Evolutionary conservation across 2,329 filamentous ascomycete species (phyloP).

Genomic region (Ustulina deusta): DNA sequence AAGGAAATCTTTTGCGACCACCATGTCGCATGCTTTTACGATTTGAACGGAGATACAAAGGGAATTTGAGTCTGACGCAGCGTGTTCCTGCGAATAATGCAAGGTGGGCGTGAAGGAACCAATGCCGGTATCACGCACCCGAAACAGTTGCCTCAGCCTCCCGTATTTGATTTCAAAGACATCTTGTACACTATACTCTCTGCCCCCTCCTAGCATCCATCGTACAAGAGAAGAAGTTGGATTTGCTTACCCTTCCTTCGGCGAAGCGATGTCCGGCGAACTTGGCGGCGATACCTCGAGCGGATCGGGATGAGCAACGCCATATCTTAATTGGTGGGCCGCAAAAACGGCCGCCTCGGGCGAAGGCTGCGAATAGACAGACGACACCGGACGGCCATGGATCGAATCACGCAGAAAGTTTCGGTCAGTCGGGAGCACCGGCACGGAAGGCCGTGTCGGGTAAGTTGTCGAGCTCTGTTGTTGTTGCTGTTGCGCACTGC

Average conservation of each 20-base stretch:
- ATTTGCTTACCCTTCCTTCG: constrained; percentile 57
- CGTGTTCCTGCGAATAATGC: not conserved
- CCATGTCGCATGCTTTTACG: not conserved
- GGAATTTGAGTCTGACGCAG: not conserved
- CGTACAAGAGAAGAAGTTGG: constrained; percentile 8
- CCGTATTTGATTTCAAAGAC: constrained; percentile 1
- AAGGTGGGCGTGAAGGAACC: constrained; percentile 6
- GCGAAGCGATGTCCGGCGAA: constrained; percentile 62
- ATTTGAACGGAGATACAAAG: constrained; percentile 4
- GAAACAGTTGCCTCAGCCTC: constrained; percentile 3
- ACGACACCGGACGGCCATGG: constrained; percentile 65
- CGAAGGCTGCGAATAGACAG: constrained; percentile 70
- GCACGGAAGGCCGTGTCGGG: constrained; percentile 48
- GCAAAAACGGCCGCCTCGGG: constrained; percentile 54
- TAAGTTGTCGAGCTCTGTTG: constrained; percentile 48
- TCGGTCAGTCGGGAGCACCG: constrained; percentile 53
- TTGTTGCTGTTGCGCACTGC: constrained; percentile 37
- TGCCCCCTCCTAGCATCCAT: not conserved
- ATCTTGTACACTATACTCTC: not conserved
- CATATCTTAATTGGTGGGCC: constrained; percentile 46
- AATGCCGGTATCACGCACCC: constrained; percentile 8
- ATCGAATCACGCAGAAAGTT: constrained; percentile 51
- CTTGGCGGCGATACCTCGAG: constrained; percentile 67
- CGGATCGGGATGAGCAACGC: constrained; percentile 42
- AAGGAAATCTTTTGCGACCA: not conserved